Percentiles rank a stretch among this genome's conserved stretches.
Conservation (phyloP, 2,329 filamentous ascomycete species). For the Sporothrix globosa region DNA sequence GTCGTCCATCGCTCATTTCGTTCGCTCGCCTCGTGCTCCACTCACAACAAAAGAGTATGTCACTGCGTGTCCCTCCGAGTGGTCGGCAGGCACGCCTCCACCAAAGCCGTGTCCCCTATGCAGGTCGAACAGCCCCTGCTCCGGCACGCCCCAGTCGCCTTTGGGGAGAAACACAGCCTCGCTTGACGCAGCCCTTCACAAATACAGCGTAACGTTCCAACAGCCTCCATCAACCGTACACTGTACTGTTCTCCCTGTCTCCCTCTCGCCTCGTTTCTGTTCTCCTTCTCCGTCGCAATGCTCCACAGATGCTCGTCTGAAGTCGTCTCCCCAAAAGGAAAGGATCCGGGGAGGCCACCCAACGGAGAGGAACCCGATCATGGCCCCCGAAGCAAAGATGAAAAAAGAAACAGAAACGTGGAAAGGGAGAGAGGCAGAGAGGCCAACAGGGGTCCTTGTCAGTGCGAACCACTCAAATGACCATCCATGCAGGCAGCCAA, state of each 20-base stretch:
- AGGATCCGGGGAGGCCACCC: slow-evolving; percentile 11
- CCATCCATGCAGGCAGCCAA: background rate
- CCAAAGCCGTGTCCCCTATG: too few relatives aligned
- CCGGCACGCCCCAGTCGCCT: background rate
- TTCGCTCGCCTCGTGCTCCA: too few relatives aligned
- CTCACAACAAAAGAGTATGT: too few relatives aligned
- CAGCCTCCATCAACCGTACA: background rate
- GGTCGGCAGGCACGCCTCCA: too few relatives aligned
- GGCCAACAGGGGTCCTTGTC: background rate
- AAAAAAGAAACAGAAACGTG: background rate
- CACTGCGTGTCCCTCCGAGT: too few relatives aligned
- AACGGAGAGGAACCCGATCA: background rate
- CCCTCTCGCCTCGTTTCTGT: background rate
- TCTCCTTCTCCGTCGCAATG: background rate
- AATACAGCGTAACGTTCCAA: background rate
- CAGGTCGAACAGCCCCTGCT: too few relatives aligned
- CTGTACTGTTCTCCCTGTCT: background rate
- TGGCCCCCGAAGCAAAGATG: background rate
- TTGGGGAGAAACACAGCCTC: slow-evolving; percentile 5
- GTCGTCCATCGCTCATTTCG: too few relatives aligned
- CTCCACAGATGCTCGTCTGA: too few relatives aligned
- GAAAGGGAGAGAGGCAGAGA: background rate
- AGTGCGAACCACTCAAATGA: background rate
- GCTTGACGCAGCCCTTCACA: background rate
- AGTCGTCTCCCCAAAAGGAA: background rate